Conservation (phyloP, 805 yeast genomes). For the Barnettozyma populi region DNA sequence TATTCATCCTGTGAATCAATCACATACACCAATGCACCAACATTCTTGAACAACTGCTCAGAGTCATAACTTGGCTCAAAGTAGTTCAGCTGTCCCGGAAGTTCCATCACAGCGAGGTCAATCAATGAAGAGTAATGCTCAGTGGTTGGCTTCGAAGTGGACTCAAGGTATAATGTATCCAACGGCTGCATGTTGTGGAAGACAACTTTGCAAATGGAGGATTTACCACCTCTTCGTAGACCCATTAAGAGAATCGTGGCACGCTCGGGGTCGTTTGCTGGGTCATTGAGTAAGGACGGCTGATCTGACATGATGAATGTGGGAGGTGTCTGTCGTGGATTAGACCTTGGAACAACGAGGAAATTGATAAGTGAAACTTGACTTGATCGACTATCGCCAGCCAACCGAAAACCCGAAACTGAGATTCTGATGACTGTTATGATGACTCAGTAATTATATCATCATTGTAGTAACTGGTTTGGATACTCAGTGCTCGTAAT, state of each 20-base stretch:
- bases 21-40: conserved; percentile 90
- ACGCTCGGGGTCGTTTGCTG: conserved; percentile 45
- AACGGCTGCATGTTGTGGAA: conserved; percentile 95
- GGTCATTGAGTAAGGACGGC: conserved; percentile 9
- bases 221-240: conserved; percentile 78
- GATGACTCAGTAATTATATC: background rate
- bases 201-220: conserved; percentile 92
- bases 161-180: conserved; percentile 85
- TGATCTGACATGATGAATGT: conserved; percentile 5
- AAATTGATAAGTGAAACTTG: background rate
- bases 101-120: conserved; percentile 84
- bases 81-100: conserved; percentile 90
- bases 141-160: conserved; percentile 82
- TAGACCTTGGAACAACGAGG: background rate
- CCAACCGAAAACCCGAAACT: background rate
- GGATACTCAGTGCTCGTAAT: no score
- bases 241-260: conserved; percentile 91
- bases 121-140: conserved; percentile 81
- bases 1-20: conserved; percentile 96
- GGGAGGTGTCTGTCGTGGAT: background rate
- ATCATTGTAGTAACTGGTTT: no score
- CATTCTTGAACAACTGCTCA: conserved; percentile 67
- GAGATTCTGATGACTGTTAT: no score
- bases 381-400: background rate
- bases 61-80: conserved; percentile 83